These are phyloP conservation scores for Centaurea solstitialis DNA, from an alignment of 129 eudicot genomes.

Conservation along the genomic window DNA sequence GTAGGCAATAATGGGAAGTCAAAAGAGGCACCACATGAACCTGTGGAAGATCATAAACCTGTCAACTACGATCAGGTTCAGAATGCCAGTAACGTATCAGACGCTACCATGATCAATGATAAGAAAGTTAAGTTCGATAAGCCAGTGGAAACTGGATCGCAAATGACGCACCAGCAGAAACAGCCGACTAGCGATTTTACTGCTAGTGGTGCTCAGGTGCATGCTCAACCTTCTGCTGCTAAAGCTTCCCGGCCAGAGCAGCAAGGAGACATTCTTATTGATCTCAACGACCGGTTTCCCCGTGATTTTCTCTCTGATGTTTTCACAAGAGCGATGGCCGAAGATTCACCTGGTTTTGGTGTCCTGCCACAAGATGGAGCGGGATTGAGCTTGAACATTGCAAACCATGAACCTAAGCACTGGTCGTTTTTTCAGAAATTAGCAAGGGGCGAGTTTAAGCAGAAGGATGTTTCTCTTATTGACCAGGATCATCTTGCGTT, in stretches of 20 bases:
- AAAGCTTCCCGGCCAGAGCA: slow-evolving; percentile 39
- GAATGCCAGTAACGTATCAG: slow-evolving; percentile 26
- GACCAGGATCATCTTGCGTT: slow-evolving; percentile 82
- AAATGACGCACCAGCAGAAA: slow-evolving; percentile 21
- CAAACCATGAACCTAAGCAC: slow-evolving; percentile 82
- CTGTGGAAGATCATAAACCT: slow-evolving; percentile 18
- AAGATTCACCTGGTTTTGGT: slow-evolving; percentile 56
- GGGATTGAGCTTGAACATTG: slow-evolving; percentile 82
- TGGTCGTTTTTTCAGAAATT: slow-evolving; percentile 96
- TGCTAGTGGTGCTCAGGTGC: slow-evolving; percentile 29
- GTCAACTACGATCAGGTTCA: slow-evolving; percentile 31
- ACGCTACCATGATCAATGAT: slow-evolving; percentile 12
- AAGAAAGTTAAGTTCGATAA: slow-evolving; percentile 34
- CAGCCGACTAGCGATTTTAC: slow-evolving; percentile 30
- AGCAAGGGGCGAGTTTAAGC: slow-evolving; percentile 73
- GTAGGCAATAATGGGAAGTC: slow-evolving; percentile 12
- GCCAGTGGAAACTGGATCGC: slow-evolving; percentile 34
- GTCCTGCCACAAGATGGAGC: slow-evolving; percentile 73
- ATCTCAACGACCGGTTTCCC: slow-evolving; percentile 92
- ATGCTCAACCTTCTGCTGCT: slow-evolving; percentile 35
- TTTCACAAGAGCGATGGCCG: slow-evolving; percentile 77
- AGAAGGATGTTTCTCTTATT: slow-evolving; percentile 87
- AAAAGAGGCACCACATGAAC: slow-evolving; percentile 16
- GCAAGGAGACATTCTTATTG: slow-evolving; percentile 75
- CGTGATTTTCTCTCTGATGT: slow-evolving; percentile 92